A percentile compares a stretch with the other conserved stretches of the same genome.
Conservation (phyloP, 1,284 basidiomycete species). For the Rhodotorula sp. region DNA sequence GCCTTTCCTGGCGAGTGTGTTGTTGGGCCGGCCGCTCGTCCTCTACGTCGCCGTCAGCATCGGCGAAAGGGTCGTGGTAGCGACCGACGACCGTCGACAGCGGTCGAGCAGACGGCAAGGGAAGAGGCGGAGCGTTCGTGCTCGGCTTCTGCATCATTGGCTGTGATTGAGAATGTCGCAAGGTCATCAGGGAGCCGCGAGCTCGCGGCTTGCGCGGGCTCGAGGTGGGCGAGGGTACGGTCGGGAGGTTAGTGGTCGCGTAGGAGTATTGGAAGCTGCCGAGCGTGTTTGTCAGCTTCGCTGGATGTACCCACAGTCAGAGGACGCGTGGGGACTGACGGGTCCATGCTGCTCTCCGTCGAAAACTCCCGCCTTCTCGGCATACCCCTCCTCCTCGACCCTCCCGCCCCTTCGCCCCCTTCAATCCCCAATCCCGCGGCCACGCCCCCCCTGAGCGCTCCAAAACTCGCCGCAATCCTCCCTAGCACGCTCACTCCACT, state of each 20-base stretch:
- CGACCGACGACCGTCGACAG: too few relatives aligned
- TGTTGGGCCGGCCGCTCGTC: not conserved
- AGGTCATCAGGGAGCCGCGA: not conserved
- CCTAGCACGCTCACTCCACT: constrained; percentile 6
- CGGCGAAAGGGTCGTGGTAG: constrained; percentile 11
- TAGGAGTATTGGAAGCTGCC: not conserved
- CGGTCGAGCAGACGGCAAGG: too few relatives aligned
- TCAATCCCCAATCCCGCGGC: not conserved
- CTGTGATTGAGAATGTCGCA: not conserved
- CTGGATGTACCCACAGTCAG: too few relatives aligned
- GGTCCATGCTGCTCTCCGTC: constrained; percentile 10
- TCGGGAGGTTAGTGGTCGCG: not conserved
- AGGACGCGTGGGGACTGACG: not conserved
- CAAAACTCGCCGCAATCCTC: constrained; percentile 13
- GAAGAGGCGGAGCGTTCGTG: too few relatives aligned
- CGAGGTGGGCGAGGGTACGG: not conserved
- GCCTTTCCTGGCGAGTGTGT: too few relatives aligned
- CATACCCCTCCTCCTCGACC: not conserved
- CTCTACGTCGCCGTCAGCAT: not conserved
- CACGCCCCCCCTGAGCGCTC: not conserved
- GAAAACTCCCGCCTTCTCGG: constrained; percentile 7
- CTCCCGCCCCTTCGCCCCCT: not conserved
- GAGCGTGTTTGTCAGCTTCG: too few relatives aligned
- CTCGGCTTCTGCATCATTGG: too few relatives aligned
- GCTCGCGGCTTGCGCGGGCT: not conserved